phyloP scores from a whole-genome alignment of 306 rosid genomes.

The Medicago ruthenica region DNA sequence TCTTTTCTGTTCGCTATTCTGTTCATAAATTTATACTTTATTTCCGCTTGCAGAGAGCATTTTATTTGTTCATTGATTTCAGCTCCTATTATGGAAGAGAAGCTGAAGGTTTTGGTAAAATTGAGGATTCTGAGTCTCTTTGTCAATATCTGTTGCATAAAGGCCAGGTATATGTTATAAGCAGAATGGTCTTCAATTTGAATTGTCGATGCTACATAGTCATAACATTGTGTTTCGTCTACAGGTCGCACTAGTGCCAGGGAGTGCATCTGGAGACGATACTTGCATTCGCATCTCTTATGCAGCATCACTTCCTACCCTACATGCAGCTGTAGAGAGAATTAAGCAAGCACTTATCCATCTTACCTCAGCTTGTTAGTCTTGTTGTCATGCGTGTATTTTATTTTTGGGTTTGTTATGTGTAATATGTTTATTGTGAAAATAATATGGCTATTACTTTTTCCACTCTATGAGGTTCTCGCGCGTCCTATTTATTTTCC shows the following conservation, averaged over 20 bases:
- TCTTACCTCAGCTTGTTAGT: constrained; percentile 47
- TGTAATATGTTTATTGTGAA: constrained; percentile 37
- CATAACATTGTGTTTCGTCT: constrained; percentile 28
- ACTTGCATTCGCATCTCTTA: constrained; percentile 90
- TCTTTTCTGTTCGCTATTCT: neutral
- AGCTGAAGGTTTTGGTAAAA: constrained; percentile 85
- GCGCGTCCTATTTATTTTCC: no score
- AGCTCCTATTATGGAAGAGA: constrained; percentile 84
- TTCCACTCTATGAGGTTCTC: no score
- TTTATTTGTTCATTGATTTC: constrained; percentile 87
- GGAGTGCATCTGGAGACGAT: constrained; percentile 90
- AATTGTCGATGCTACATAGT: neutral
- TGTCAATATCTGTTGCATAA: constrained; percentile 81
- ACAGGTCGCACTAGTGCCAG: constrained; percentile 96
- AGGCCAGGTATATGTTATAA: constrained; percentile 71
- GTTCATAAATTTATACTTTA: neutral
- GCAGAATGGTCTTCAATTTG: neutral
- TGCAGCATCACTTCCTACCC: constrained; percentile 77
- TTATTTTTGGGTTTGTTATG: constrained; percentile 32
- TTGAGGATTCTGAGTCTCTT: constrained; percentile 81
- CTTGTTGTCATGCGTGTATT: constrained; percentile 29
- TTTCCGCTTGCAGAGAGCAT: constrained; percentile 79
- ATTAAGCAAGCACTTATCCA: constrained; percentile 69
- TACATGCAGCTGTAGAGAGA: constrained; percentile 85
- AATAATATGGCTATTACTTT: no score